These are phyloP conservation scores for Ophiosphaerella herpotricha DNA, from an alignment of 2,329 filamentous ascomycete genomes.

Conservation along the genomic window DNA sequence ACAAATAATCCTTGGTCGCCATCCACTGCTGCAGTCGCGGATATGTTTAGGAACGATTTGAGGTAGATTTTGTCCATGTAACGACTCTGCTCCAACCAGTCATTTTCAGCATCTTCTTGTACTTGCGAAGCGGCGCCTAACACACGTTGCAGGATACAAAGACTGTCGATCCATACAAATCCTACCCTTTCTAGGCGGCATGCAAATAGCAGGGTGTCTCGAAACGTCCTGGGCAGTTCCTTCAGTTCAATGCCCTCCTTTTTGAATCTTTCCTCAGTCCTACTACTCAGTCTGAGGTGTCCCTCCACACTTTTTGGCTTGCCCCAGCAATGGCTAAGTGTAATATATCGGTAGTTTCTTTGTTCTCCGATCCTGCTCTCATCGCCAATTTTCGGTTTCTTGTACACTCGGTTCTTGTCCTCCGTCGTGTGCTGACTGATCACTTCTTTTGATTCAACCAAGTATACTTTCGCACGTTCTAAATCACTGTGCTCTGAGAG, in stretches of 20 bases:
- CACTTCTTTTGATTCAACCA: conserved; percentile 2
- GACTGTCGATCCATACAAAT: conserved; percentile 21
- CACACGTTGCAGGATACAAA: conserved; percentile 8
- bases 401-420: background rate
- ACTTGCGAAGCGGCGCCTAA: background rate
- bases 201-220: conserved; percentile 13
- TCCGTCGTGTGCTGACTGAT: background rate
- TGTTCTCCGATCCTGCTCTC: background rate
- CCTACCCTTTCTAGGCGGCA: conserved; percentile 6
- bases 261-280: conserved; percentile 1
- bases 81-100: conserved; percentile 22
- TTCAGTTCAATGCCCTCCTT: conserved; percentile 6
- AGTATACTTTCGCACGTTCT: background rate
- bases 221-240: conserved; percentile 15
- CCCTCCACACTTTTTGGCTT: background rate
- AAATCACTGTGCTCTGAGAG: background rate
- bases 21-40: conserved; percentile 23
- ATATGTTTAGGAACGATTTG: conserved; percentile 27
- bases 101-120: conserved; percentile 2
- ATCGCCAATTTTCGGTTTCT: background rate
- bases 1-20: conserved; percentile 20
- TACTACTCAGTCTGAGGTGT: conserved; percentile 2
- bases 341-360: conserved; percentile 7
- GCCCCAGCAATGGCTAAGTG: conserved; percentile 20
- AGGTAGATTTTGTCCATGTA: conserved; percentile 21